Base-by-base conservation (phyloP, 257 asterid genomes). In the Lantana camara region DNA sequence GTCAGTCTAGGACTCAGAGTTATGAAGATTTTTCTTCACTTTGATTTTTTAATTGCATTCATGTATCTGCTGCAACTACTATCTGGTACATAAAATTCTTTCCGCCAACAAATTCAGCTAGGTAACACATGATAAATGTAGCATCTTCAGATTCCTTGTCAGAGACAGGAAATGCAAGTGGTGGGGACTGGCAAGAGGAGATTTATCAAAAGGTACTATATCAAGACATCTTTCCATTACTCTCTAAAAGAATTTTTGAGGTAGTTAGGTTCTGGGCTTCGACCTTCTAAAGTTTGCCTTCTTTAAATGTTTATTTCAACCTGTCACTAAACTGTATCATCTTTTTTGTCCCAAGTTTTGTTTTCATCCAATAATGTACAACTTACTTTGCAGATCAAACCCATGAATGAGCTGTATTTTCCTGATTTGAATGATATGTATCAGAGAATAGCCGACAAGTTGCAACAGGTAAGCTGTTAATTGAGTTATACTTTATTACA, bases 181-280 rank as follows among this genome's bases (percentile, higher is more conserved):
- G 78, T 32, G 95, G 85, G 67, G 99, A 94, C 61, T 90, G 95
- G 97, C 96, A 87, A 77, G 99, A 94, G 75, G 99, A 90, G 72
- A 74, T 82, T 50, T 88, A 79, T 82, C 99, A 94, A 57, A 93
- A 88, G 99, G 99, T 94, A 80, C 59, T 22, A 4, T 37, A 57
- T 61, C 55, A 22, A 27, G 40, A 17, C 46, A 46, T 48, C 57
- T 63, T 48, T 42, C 67, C 19, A 48, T 73, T 51, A 68, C 34
- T 57, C n/a, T n/a, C 50, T 54, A 10, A 47, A 63, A 56, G 14
- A 35, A 21, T 12, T 60, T 60, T 19, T 27, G 66, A 50, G 19
- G 23, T 19, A 15, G 56, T 17, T 20, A 48, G 21, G 50, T 47
- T 21, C 59, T 53, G 56, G 27, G 15, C 40, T 29, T 34, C 50